Conservation (phyloP, 1,284 basidiomycete species). For the Cryptococcus sp. region DNA sequence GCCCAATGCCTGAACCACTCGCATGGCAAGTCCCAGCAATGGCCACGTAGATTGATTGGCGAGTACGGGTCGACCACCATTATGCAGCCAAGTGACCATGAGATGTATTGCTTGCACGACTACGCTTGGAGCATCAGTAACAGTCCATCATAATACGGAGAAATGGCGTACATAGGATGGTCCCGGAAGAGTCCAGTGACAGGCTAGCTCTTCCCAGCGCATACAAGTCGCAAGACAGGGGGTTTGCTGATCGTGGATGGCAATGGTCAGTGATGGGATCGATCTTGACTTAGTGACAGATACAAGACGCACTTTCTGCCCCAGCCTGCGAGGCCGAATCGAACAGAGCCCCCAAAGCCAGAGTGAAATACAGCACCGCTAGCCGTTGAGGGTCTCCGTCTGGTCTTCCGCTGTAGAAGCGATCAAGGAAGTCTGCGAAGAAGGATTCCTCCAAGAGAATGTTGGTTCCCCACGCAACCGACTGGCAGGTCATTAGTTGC, state of each 20-base stretch:
- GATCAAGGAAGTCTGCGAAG: conserved; percentile 8
- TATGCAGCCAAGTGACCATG: conserved; percentile 25
- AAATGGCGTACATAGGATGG: conserved; percentile 17
- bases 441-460: conserved; percentile 14
- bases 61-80: conserved; percentile 16
- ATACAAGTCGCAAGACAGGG: conserved; percentile 19
- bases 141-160: neutral
- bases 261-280: neutral
- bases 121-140: neutral
- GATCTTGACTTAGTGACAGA: neutral
- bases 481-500: neutral
- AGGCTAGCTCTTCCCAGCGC: conserved; percentile 21
- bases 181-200: conserved; percentile 14
- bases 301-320: conserved; percentile 5
- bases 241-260: conserved; percentile 4
- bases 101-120: conserved; percentile 27
- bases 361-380: conserved; percentile 17
- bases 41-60: conserved; percentile 27
- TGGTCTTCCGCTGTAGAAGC: conserved; percentile 7
- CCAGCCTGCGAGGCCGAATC: conserved; percentile 10
- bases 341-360: conserved; percentile 23
- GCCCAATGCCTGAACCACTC: conserved; percentile 27
- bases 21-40: conserved; percentile 28
- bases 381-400: conserved; percentile 17
- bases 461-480: conserved; percentile 20